Evolutionary conservation across 805 yeast species (phyloP), one percentile per base, ranked within the genome.

Genomic region (Middelhovenomyces tepae): DNA sequence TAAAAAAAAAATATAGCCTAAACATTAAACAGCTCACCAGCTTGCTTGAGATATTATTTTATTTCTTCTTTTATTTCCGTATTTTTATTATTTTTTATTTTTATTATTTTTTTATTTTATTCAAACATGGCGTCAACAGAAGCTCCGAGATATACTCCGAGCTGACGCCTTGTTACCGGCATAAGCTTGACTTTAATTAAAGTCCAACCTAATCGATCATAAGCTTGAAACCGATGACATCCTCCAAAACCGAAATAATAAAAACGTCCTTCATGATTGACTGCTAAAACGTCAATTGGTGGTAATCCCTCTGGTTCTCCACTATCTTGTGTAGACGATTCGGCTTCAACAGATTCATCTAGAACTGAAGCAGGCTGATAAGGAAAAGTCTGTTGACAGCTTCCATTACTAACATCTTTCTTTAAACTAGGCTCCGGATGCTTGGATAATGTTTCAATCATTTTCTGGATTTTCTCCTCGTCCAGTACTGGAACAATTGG

Each of bases 401-500:
- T 21, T 9, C 10, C 23, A 21, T 21, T n/a, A 21, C 9, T 9
- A n/a, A n/a, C 23, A 21, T 21, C 10, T 9, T 9, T 9, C n/a
- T 21, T 21, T 5, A 16, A 20, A 26, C 15, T 16, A 16, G 29
- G 29, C 26, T 1, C 59, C 54, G 22, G 71, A 67, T 16, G 69
- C 64, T 36, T 61, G 7, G 8, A 5, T 68, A 7, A 70, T 13
- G 43, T 54, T 39, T 38, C 54, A 33, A 49, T 65, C 95, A 84
- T 84, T 4, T 89, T 70, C 30, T 75, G 79, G 27, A 84, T 84
- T 54, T 84, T 84, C 28, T 66, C 64, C 40, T 68, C 55, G 47
- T 84, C 94, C 18, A 85, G 60, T 1, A 81, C 93, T 0, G 95
- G 95, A 16, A 86, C 79, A 19, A 84, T 84, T 7, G 95, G 95